A percentile compares a stretch with the other conserved stretches of the same genome.
These are phyloP conservation scores for Fusarium devonianum DNA, from an alignment of 2,329 filamentous ascomycete genomes.

Conservation along the genomic window DNA sequence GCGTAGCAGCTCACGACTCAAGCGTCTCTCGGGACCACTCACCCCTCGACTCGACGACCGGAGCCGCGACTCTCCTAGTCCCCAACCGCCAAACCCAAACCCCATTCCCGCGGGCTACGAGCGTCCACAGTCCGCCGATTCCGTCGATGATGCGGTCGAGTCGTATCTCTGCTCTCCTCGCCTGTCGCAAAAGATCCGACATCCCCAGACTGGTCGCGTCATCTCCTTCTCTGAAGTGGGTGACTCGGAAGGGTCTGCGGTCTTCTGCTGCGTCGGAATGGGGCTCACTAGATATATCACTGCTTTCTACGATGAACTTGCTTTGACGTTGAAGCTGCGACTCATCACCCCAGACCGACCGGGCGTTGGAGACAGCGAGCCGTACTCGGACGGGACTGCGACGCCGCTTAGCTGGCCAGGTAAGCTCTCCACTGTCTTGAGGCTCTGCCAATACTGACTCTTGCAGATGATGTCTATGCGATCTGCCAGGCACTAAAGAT, in stretches of 20 bases:
- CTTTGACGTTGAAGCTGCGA: conserved; percentile 83
- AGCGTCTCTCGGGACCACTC: conserved; percentile 61
- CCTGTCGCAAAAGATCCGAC: conserved; percentile 84
- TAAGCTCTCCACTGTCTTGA: conserved; percentile 52
- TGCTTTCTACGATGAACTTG: conserved; percentile 96
- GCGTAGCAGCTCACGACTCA: conserved; percentile 65
- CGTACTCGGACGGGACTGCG: conserved; percentile 80
- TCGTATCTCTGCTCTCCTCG: conserved; percentile 84
- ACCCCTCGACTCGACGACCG: conserved; percentile 52
- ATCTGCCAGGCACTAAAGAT: conserved; percentile 93
- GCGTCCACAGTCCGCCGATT: conserved; percentile 80
- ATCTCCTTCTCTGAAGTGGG: conserved; percentile 98
- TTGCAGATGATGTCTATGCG: conserved; percentile 79
- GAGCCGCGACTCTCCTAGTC: conserved; percentile 37
- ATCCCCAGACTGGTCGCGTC: conserved; percentile 83
- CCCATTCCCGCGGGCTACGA: conserved; percentile 65
- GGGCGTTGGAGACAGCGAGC: conserved; percentile 89
- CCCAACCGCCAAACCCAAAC: conserved; percentile 40
- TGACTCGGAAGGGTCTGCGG: conserved; percentile 86
- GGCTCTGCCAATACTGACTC: not conserved
- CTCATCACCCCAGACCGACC: conserved; percentile 94
- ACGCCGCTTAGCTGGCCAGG: conserved; percentile 94
- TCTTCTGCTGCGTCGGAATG: conserved; percentile 98
- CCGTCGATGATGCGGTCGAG: conserved; percentile 86
- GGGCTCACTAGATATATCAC: conserved; percentile 94